phyloP scores from a whole-genome alignment of 345 rosid species.

The Brassica nigra region DNA sequence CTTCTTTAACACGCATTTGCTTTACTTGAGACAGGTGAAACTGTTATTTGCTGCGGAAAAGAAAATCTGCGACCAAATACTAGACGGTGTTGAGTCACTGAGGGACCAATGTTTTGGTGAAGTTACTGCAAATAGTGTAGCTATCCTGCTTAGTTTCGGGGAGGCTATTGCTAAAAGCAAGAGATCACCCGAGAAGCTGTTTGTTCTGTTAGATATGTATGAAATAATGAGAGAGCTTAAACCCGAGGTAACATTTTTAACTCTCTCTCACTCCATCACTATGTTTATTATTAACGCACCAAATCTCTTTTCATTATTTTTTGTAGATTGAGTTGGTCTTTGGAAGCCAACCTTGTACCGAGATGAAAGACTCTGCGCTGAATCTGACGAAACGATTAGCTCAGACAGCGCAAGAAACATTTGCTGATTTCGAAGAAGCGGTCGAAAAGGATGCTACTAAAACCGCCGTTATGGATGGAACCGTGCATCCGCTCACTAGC shows the following conservation, averaged over 20 bases:
- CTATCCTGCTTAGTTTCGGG: slow-evolving; percentile 88
- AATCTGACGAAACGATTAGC: slow-evolving; percentile 81
- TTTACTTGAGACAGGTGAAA: slow-evolving; percentile 64
- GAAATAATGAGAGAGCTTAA: slow-evolving; percentile 97
- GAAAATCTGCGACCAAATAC: slow-evolving; percentile 86
- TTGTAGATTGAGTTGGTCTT: slow-evolving; percentile 64
- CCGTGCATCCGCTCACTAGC: slow-evolving; percentile 97
- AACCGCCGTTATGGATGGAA: slow-evolving; percentile 95
- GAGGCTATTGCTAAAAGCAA: slow-evolving; percentile 97
- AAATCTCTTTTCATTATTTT: slow-evolving; percentile 1
- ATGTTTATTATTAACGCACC: background rate
- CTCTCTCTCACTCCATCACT: slow-evolving; percentile 16
- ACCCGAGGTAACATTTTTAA: slow-evolving; percentile 64
- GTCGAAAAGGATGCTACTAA: slow-evolving; percentile 98
- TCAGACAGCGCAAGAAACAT: slow-evolving; percentile 91
- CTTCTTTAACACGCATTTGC: slow-evolving; percentile 11
- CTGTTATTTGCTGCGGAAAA: slow-evolving; percentile 83
- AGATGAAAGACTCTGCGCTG: slow-evolving; percentile 78
- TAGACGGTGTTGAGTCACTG: slow-evolving; percentile 68
- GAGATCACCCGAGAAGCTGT: slow-evolving; percentile 93
- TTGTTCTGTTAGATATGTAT: slow-evolving; percentile 93
- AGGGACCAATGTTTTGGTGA: slow-evolving; percentile 89
- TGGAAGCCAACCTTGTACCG: slow-evolving; percentile 64
- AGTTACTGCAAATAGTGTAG: slow-evolving; percentile 75
- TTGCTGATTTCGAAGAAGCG: slow-evolving; percentile 93